A percentile compares a stretch with the other conserved stretches of the same genome.
phyloP scores from a whole-genome alignment of 306 rosid species.

The Luffa acutangula region DNA sequence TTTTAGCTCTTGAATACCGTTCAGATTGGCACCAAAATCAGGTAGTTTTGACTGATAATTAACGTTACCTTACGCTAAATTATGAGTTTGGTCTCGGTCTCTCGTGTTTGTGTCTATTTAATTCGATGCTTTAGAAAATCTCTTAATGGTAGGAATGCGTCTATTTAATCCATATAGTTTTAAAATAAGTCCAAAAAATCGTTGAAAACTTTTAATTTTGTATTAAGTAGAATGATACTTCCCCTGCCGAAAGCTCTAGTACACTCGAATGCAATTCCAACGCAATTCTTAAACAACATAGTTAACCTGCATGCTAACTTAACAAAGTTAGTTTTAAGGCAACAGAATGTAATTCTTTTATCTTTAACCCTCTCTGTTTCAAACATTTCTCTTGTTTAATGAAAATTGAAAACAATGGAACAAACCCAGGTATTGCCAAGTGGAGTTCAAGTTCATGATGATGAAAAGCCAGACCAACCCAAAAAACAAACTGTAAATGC shows the following conservation, averaged over 20 bases:
- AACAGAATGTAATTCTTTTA: neutral
- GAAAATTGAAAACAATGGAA: neutral
- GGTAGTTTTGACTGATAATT: conserved; percentile 22
- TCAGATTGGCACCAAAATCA: conserved; percentile 45
- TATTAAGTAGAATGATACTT: too few relatives aligned
- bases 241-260: too few relatives aligned
- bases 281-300: too few relatives aligned
- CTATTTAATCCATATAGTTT: too few relatives aligned
- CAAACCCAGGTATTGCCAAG: conserved; percentile 21
- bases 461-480: conserved; percentile 10
- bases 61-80: too few relatives aligned
- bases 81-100: too few relatives aligned
- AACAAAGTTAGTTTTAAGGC: neutral
- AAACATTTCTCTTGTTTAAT: neutral
- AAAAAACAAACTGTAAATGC: conserved; percentile 13
- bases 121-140: too few relatives aligned
- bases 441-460: conserved; percentile 17
- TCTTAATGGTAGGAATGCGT: neutral
- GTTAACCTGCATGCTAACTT: too few relatives aligned
- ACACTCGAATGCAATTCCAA: too few relatives aligned
- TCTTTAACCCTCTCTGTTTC: neutral
- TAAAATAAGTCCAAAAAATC: too few relatives aligned
- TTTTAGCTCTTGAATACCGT: conserved; percentile 53
- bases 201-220: too few relatives aligned
- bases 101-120: too few relatives aligned